Base-by-base conservation (phyloP, 2,329 filamentous ascomycete genomes). In the Pestalotiopsis sp. region DNA sequence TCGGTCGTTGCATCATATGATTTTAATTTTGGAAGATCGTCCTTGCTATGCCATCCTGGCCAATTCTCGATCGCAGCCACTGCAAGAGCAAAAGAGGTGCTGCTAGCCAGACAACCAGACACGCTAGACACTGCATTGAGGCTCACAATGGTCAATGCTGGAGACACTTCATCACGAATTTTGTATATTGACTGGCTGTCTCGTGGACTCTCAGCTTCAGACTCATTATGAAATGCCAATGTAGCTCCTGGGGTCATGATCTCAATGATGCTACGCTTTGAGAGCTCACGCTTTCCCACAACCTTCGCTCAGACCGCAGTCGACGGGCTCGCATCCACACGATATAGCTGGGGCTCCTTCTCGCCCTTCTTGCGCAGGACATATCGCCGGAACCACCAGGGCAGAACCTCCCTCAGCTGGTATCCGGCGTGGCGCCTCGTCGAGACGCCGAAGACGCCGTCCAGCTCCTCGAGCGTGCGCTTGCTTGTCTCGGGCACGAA, bases 401-500 rank as follows among this genome's bases (percentile, higher is more conserved):
- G 70, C 23, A 71, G 57, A 14, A 36, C 57, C 60, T 45, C 69
- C 68, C 57, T 66, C 45, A 13, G 56, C 13, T 71, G 69, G 59
- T 71, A 71, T 17, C 27, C 45, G 4, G 69, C 69, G 12, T 70
- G 69, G 14, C 65, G 59, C 17, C 68, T 65, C 56, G 68, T 70
- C 11, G 59, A 31, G 20, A 71, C 66, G 4, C 61, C 68, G 40
- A 77, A 72, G 66, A 80, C 72, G 61, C 73, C 74, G 65, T 79
- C 76, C 31, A 80, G 73, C 69, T 82, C 80, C 70, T 82, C 81
- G 20, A 82, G 72, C 0, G 79, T 81, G n/a, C 67, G 68, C 36
- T 68, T 65, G 60, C 68, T 82, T 12, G 82, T 83, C 72, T 83
- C 82, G 5, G 80, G 79, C 36, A 81, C 72, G 68, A 78, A 77